Conservation (phyloP, 768 basidiomycete genomes). For the Phaffia tasmanica region DNA sequence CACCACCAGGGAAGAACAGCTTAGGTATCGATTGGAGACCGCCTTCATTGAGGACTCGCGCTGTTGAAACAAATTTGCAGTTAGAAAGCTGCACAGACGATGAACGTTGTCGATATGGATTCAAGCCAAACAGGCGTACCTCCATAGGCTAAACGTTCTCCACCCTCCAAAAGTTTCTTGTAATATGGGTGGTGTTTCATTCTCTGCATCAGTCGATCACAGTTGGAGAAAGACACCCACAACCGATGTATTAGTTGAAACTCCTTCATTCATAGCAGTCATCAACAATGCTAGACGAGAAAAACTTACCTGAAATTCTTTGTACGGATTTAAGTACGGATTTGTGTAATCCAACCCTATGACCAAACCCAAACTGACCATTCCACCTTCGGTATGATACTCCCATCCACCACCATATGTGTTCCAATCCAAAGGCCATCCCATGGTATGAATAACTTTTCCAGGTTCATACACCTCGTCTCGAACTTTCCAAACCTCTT, state of each 20-base stretch:
- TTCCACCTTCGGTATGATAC: constrained; percentile 88
- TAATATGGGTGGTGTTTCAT: constrained; percentile 98
- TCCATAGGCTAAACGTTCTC: constrained; percentile 77
- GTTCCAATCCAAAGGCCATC: constrained; percentile 73
- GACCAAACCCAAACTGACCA: constrained; percentile 82
- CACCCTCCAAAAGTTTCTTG: constrained; percentile 60
- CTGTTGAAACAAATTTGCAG: constrained; percentile 33
- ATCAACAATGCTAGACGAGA: background rate
- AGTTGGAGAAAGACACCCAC: background rate
- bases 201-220: constrained; percentile 40
- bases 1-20: constrained; percentile 84
- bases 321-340: constrained; percentile 81
- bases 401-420: constrained; percentile 90
- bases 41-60: constrained; percentile 80
- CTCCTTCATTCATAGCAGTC: background rate
- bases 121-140: constrained; percentile 5
- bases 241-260: background rate
- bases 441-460: constrained; percentile 83
- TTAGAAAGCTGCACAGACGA: background rate
- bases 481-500: constrained; percentile 92
- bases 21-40: constrained; percentile 83
- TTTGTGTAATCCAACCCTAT: constrained; percentile 90
- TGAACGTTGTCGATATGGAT: background rate
- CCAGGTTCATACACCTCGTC: constrained; percentile 55
- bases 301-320: constrained; percentile 72